Base-by-base conservation (phyloP, 306 rosid genomes). In the Quillaja saponaria region DNA sequence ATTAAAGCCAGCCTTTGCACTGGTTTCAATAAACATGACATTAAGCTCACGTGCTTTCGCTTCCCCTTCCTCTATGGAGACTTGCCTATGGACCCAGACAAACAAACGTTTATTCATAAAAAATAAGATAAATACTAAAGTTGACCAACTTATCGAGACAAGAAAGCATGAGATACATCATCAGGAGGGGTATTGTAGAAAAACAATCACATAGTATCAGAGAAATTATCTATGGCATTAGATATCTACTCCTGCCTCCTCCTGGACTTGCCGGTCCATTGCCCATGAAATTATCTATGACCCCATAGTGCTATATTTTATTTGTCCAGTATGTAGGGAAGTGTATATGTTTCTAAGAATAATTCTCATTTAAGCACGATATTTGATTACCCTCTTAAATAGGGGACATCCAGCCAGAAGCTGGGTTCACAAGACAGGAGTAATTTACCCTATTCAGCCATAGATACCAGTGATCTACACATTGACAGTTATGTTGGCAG, bases 31-130 rank as follows among this genome's bases (percentile, higher is more conserved):
- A 53, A 73, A 78, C 79, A 78, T 68, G 61, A 58, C 76, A 10
- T 78, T 78, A 11, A 72, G 57, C 40, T 78, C 82, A 21, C 69
- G 82, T 21, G 82, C 69, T 53, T 73, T 73, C 4, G 82, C 79
- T 73, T 78, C 79, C 50, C 73, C 79, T 78, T 78, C 82, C 73
- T 78, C 79, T 58, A 74, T 68, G 17, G 76, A 73, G 42, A 78
- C 82, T 73, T 73, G 79, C 73, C 82, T 78, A 71, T 8, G 61
- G 38, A 68, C 28, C 56, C 67, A 15, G 51, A 16, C 11, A 62
- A 39, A 62, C 17, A 58, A 49, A n/a, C n/a, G 16, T 34, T 19
- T 42, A 67, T 55, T 54, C 38, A 16, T 47, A 60, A 53, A 62
- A 39, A 34, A 56, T 8, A 28, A 54, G 61, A 48, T 38, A 33